Conservation (phyloP, 805 yeast species). For the Millerozyma acaciae region DNA sequence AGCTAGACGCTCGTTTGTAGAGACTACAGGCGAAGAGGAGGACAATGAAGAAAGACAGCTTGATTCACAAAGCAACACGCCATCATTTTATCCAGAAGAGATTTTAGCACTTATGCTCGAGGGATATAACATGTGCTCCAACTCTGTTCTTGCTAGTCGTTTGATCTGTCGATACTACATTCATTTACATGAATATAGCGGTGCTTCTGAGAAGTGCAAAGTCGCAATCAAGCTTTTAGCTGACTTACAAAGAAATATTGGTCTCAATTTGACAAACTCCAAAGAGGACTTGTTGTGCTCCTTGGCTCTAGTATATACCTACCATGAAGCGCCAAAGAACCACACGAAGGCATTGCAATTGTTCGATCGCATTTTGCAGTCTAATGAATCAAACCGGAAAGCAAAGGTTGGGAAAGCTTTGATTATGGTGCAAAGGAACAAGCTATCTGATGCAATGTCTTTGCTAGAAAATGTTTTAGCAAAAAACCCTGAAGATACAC, state of each 20-base stretch:
- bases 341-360: slow-evolving; percentile 68
- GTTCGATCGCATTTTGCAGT: slow-evolving; percentile 56
- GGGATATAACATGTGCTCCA: slow-evolving; percentile 39
- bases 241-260: slow-evolving; percentile 41
- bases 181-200: slow-evolving; percentile 57
- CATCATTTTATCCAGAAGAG: slow-evolving; percentile 46
- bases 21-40: slow-evolving; percentile 8
- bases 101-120: slow-evolving; percentile 47
- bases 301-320: slow-evolving; percentile 74
- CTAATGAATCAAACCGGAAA: slow-evolving; percentile 42
- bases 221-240: slow-evolving; percentile 57
- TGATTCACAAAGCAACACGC: slow-evolving; percentile 2
- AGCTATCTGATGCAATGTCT: slow-evolving; percentile 50
- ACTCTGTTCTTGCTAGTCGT: slow-evolving; percentile 59
- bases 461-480: slow-evolving; percentile 50
- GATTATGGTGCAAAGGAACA: slow-evolving; percentile 64
- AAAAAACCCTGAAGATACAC: slow-evolving; percentile 47
- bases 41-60: slow-evolving; percentile 13
- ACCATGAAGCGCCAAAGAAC: slow-evolving; percentile 88
- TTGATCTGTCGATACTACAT: slow-evolving; percentile 60
- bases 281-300: slow-evolving; percentile 58
- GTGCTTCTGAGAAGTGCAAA: slow-evolving; percentile 57
- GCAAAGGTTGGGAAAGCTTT: slow-evolving; percentile 83
- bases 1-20: background rate
- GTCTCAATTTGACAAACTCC: slow-evolving; percentile 47